These are phyloP conservation scores for Pestalotiopsis sp. DNA, from an alignment of 2,329 filamentous ascomycete genomes.

Conservation along the genomic window DNA sequence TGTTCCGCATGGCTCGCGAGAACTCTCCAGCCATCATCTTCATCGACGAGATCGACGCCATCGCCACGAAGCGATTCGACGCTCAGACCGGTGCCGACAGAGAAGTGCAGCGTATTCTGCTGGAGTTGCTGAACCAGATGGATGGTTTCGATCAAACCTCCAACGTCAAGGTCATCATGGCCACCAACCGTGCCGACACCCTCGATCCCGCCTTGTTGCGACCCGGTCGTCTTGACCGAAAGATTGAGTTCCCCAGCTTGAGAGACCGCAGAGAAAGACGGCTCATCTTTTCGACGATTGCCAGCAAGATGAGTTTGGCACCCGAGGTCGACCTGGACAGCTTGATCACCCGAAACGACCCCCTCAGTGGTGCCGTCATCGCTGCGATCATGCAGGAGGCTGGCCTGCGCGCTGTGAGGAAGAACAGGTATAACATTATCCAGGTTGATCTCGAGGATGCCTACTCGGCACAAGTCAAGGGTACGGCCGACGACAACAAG, in stretches of 20 bases:
- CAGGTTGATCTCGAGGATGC: slow-evolving; percentile 96
- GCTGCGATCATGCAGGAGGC: slow-evolving; percentile 99
- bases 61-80: slow-evolving; percentile 98
- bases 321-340: slow-evolving; percentile 97
- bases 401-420: slow-evolving; percentile 88
- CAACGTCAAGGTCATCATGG: slow-evolving; percentile 99
- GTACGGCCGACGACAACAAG: slow-evolving; percentile 65
- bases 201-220: slow-evolving; percentile 93
- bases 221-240: slow-evolving; percentile 92
- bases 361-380: slow-evolving; percentile 92
- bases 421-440: slow-evolving; percentile 99
- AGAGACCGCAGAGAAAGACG: slow-evolving; percentile 92
- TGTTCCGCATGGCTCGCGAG: slow-evolving; percentile 98
- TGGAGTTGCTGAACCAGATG: slow-evolving; percentile 99
- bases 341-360: slow-evolving; percentile 95
- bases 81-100: slow-evolving; percentile 97
- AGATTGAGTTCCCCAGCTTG: slow-evolving; percentile 98
- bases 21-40: slow-evolving; percentile 99
- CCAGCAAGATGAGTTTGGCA: slow-evolving; percentile 93
- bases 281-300: slow-evolving; percentile 97
- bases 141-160: slow-evolving; percentile 98
- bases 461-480: slow-evolving; percentile 96
- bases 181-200: slow-evolving; percentile 96
- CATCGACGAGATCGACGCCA: slow-evolving; percentile 99
- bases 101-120: slow-evolving; percentile 96